Evolutionary conservation across 2,329 filamentous ascomycete genomes (phyloP).

Genomic region (Lachnellula suecica): DNA sequence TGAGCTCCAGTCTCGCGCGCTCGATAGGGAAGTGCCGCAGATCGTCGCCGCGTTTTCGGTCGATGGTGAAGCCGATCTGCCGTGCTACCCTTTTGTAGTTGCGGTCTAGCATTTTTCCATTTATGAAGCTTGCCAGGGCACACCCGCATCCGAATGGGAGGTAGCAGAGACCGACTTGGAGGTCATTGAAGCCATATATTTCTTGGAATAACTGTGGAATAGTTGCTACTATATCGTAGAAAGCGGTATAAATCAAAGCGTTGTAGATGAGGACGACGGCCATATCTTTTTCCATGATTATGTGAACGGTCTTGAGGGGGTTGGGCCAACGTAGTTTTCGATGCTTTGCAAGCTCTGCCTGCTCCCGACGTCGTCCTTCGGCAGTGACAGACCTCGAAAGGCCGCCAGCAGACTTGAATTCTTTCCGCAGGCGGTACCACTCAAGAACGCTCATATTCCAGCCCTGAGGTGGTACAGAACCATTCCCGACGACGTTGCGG

Average conservation of each 20-base stretch:
- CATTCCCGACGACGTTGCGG: constrained; percentile 35
- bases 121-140: constrained; percentile 49
- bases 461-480: constrained; percentile 53
- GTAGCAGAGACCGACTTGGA: constrained; percentile 34
- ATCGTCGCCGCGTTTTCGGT: constrained; percentile 49
- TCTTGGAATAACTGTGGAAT: constrained; percentile 46
- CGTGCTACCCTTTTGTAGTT: constrained; percentile 71
- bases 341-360: constrained; percentile 35
- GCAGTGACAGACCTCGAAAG: constrained; percentile 31
- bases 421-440: constrained; percentile 32
- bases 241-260: constrained; percentile 54
- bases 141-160: constrained; percentile 49
- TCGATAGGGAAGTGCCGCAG: constrained; percentile 36
- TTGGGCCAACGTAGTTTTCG: constrained; percentile 54
- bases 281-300: constrained; percentile 59
- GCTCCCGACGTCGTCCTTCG: constrained; percentile 33
- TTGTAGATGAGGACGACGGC: constrained; percentile 52
- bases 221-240: constrained; percentile 51
- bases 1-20: constrained; percentile 47
- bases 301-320: constrained; percentile 52
- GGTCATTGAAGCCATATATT: constrained; percentile 33
- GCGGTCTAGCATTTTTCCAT: constrained; percentile 57
- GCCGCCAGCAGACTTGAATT: constrained; percentile 20
- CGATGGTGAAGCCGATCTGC: constrained; percentile 59
- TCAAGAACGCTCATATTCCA: constrained; percentile 60